Evolutionary conservation across 176 grass and related monocot species (phyloP).

Genomic region (Eragrostis curvula): DNA sequence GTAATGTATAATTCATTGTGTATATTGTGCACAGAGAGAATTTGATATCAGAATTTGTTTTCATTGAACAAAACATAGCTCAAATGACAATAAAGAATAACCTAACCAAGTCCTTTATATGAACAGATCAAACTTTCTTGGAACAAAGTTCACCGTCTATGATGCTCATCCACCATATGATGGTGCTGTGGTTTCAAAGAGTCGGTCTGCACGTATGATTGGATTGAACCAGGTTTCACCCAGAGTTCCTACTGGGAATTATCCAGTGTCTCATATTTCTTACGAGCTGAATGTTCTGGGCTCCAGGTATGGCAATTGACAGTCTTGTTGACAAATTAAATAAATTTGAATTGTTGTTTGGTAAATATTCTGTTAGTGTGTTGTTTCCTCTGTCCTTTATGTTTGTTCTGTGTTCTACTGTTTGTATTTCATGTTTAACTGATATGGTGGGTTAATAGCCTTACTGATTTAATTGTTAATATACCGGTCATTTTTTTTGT

Average conservation of each 20-base stretch:
- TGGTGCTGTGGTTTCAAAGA: constrained; percentile 72
- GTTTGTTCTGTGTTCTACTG: no score
- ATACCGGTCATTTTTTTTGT: no score
- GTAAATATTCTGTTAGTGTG: constrained; percentile 3
- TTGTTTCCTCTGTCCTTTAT: no score
- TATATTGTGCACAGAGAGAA: not conserved
- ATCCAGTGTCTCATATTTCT: constrained; percentile 86
- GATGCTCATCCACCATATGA: constrained; percentile 94
- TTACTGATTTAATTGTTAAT: constrained; percentile 6
- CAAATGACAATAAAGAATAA: not conserved
- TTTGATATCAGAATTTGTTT: constrained; percentile 4
- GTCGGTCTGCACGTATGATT: constrained; percentile 66
- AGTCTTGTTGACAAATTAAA: constrained; percentile 4
- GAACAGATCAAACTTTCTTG: constrained; percentile 94
- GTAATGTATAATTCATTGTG: not conserved
- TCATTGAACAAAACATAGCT: not conserved
- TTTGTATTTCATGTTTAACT: not conserved
- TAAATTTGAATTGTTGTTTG: constrained; percentile 29
- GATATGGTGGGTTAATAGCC: not conserved
- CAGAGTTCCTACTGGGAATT: constrained; percentile 82
- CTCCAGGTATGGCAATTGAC: constrained; percentile 65
- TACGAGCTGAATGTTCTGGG: constrained; percentile 95
- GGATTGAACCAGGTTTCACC: constrained; percentile 83
- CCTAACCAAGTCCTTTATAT: constrained; percentile 9
- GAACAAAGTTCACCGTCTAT: constrained; percentile 95